Base-by-base conservation (phyloP, 2,329 filamentous ascomycete species). In the Fusarium vanettenii region DNA sequence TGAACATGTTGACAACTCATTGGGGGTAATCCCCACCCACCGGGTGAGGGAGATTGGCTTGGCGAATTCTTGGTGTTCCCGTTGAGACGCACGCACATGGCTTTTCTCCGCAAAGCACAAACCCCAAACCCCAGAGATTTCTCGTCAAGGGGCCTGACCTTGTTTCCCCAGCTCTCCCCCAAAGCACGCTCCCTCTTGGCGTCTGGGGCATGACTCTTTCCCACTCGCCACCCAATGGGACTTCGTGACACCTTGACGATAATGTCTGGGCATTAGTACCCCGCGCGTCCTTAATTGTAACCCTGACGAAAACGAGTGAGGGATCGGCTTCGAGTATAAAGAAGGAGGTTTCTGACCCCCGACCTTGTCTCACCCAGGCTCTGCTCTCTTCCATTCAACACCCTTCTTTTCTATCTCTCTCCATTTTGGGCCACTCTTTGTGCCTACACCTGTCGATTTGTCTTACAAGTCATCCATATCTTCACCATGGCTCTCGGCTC, bases 301-400 rank as follows among this genome's bases (percentile, higher is more conserved):
- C 41, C 60, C 8, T 63, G 14, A 25, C 20, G 27, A 14, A 29
- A 20, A 63, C 11, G 45, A 52, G 60, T 13, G 60, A 63, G 14
- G 33, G 60, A 63, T 63, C 41, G 43, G 22, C 43, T 25, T 50
- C 60, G 22, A 37, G 45, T 63, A 63, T 63, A 63, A 63, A 52
- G 35, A 11, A 39, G 60, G 29, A 37, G 20, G 13, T 14, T 33
- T 41, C 60, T 35, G 60, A 52, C 31, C 41, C 59, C 39, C 31
- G 37, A 48, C 39, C 18, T 61, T 61, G 25, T 61, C 59, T 56
- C 52, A 33, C 29, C 13, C 52, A 56, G 33, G 20, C 37, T 41
- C 22, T 60, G 57, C 33, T 60, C 37, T 29, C 57, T 45, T 27
- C 39, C 57, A 29, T 5, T n/a, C 14, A 39, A 45, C 35, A 41